Base-by-base conservation (phyloP, 75 land plant genomes). In the Sequoiadendron giganteum region DNA sequence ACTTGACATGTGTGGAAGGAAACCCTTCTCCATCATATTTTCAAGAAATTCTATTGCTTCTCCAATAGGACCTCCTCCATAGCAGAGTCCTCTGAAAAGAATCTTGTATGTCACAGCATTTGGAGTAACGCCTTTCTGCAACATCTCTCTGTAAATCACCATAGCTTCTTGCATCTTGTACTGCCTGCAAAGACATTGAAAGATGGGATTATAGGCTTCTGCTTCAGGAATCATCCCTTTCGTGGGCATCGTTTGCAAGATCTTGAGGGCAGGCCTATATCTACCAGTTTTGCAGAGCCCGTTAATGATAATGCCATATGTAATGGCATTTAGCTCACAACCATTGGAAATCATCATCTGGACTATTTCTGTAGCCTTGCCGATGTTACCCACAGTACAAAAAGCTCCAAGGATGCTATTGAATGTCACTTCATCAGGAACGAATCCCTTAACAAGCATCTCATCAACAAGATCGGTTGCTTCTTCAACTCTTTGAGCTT, bases 21-120 rank as follows among this genome's bases (percentile, higher is more conserved):
- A 90, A 39, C 94, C 94, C 83, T 88, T 90, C 49, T 93, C 94
- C 38, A 85, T 77, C 97, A 95, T 95, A 90, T 95, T 96, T 28
- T 89, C 78, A 55, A 91, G 39, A 72, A 96, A 93, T 83, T 91
- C 91, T 54, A 92, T 89, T 49, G 97, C 97, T 89, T 92, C 93
- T 68, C 86, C 87, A 70, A 95, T 93, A 25, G 94, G 94, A 85
- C 95, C 96, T 25, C 36, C 95, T 49, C 95, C 93, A 56, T 82
- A 70, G 86, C 94, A 94, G 32, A 95, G 92, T 13, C 96, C 96
- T 16, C 93, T 90, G 54, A 93, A 92, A 25, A 95, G 90, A 87
- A 90, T 89, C 45, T 92, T 93, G 76, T 94, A 93, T 40, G 95
- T 81, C 21, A 92, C 16, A 38, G 89, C 90, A 93, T 92, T 92